Base-by-base conservation (phyloP, 2,329 filamentous ascomycete genomes). In the Cucurbitaria berberidis region DNA sequence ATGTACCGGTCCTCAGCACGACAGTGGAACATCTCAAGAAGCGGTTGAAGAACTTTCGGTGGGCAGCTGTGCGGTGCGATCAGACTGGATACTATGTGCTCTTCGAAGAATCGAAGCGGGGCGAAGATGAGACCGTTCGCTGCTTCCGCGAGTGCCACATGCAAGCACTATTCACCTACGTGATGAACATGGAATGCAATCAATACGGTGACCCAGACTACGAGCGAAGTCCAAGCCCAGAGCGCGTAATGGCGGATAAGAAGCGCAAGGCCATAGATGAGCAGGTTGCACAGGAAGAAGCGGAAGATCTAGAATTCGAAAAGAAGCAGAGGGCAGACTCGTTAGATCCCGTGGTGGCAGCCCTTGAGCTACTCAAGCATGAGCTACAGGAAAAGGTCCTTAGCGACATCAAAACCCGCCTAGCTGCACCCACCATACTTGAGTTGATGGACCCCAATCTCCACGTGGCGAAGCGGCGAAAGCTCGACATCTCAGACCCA, bases 21-120 rank as follows among this genome's bases (percentile, higher is more conserved):
- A 98, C 93, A 1, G 85, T 97, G 50, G 86, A 89, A 3, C 95
- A 99, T 77, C 84, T 99, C 78, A 91, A 91, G 77, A 96, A 93
- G 75, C 85, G 93, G 45, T 80, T 98, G 48, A 95, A 93, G 74
- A 86, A 87, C 45, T 96, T 90, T 72, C 82, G 85, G 53, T 91
- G 93, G 76, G 87, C 90, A 59, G 87, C 92, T 44, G 89, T 99
- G 45, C 85, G 91, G 29, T 86, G 90, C 54, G 95, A 99, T 72
- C 86, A 86, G 53, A 89, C 86, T 0, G 95, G 95, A 0, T 99
- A 97, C 74, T 98, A 91, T 72, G 86, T 98, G 46, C 81, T 92
- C n/a, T 99, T 99, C 68, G 86, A 90, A 45, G 89, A 93, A 65
- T 90, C 86, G 1, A 84, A 85, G 48, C 81, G 83, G 8, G 93